These are phyloP conservation scores for Margaritispora aquatica DNA, from an alignment of 495 filamentous ascomycete species.

Conservation along the genomic window DNA sequence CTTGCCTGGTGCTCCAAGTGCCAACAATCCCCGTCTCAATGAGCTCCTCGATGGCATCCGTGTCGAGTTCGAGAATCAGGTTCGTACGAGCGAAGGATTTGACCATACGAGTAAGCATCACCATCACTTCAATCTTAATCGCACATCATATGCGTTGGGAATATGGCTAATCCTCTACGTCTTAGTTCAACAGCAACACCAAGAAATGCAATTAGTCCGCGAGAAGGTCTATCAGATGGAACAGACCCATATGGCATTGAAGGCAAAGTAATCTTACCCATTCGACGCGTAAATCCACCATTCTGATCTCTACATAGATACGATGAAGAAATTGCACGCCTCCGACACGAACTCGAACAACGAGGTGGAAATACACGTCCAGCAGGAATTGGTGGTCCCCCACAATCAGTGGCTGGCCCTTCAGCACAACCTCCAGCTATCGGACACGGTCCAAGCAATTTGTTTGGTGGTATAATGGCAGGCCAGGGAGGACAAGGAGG, in stretches of 20 bases:
- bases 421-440: conserved; percentile 79
- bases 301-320: conserved; percentile 51
- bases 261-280: conserved; percentile 67
- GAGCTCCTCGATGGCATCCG: conserved; percentile 90
- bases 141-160: not conserved
- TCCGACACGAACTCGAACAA: conserved; percentile 84
- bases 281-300: not conserved
- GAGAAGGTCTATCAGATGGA: conserved; percentile 88
- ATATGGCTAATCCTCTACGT: conserved; percentile 11
- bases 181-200: conserved; percentile 75
- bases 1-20: conserved; percentile 57
- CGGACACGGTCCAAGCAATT: conserved; percentile 84
- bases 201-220: conserved; percentile 89
- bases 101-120: conserved; percentile 79
- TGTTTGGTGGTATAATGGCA: conserved; percentile 94
- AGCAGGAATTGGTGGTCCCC: conserved; percentile 55
- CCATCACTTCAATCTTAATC: not conserved
- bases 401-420: conserved; percentile 65
- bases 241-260: conserved; percentile 77
- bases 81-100: conserved; percentile 67
- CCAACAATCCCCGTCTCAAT: conserved; percentile 65
- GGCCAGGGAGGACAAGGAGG: conserved; percentile 78
- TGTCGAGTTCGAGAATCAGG: conserved; percentile 81
- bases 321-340: conserved; percentile 79
- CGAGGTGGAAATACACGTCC: conserved; percentile 64